Evolutionary conservation across 1,284 basidiomycete genomes (phyloP).

Genomic region (Ceratobasidium sp.): DNA sequence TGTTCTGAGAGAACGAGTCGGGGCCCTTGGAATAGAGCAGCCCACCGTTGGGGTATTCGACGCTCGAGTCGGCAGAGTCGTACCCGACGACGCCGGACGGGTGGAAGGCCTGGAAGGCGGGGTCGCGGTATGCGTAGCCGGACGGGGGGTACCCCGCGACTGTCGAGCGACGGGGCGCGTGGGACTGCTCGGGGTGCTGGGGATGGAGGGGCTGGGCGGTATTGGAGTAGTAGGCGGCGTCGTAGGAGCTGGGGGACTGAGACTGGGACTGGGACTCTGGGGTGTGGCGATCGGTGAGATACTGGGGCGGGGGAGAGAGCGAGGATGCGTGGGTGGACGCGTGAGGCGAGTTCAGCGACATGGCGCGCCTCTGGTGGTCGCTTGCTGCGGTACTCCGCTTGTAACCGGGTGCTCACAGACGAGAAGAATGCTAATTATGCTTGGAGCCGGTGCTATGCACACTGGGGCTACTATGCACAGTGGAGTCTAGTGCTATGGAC

Average conservation of each 20-base stretch:
- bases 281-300: constrained; percentile 31
- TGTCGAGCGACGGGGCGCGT: constrained; percentile 1
- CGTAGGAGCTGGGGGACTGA: constrained; percentile 29
- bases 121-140: constrained; percentile 9
- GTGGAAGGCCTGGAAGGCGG: constrained; percentile 10
- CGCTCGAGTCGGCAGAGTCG: constrained; percentile 24
- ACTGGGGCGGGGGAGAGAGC: constrained; percentile 36
- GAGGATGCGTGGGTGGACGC: constrained; percentile 39
- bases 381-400: not conserved
- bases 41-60: constrained; percentile 35
- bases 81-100: constrained; percentile 25
- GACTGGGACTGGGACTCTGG: constrained; percentile 33
- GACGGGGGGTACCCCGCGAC: constrained; percentile 12
- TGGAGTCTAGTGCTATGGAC: no score
- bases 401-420: not conserved
- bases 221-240: constrained; percentile 15
- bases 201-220: not conserved
- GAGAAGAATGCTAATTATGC: no score
- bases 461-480: no score
- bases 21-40: constrained; percentile 24
- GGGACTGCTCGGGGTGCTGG: constrained; percentile 18
- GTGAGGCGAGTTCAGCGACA: constrained; percentile 45
- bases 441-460: no score
- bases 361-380: not conserved
- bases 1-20: constrained; percentile 8